Evolutionary conservation across 805 yeast species (phyloP).

Genomic region (Kluyveromyces nonfermentans): DNA sequence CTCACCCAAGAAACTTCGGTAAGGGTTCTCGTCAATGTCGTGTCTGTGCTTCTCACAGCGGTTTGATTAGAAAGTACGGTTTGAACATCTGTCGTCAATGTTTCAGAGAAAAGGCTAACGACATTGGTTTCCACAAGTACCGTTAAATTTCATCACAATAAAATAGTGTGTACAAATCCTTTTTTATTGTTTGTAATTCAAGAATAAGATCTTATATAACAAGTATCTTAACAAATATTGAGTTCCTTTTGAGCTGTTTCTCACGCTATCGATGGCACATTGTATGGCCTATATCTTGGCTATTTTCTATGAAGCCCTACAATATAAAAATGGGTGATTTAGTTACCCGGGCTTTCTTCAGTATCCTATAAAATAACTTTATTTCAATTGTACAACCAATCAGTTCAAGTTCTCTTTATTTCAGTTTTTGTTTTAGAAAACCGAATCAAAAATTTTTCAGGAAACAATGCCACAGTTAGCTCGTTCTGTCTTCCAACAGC

Average conservation of each 20-base stretch:
- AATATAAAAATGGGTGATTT: too few relatives aligned
- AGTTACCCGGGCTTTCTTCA: neutral
- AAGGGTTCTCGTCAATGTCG: conserved; percentile 99
- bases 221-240: neutral
- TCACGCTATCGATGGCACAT: neutral
- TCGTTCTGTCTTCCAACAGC: conserved; percentile 28
- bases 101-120: conserved; percentile 99
- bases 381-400: too few relatives aligned
- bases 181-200: conserved; percentile 4
- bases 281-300: neutral
- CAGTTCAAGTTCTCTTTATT: too few relatives aligned
- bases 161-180: neutral
- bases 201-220: neutral
- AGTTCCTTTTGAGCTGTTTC: neutral
- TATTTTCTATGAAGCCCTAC: neutral
- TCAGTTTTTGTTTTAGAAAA: conserved; percentile 5
- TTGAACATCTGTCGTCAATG: conserved; percentile 99
- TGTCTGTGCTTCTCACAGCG: conserved; percentile 97
- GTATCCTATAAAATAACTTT: neutral
- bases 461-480: conserved; percentile 34
- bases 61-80: conserved; percentile 99
- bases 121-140: conserved; percentile 98
- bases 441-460: conserved; percentile 28
- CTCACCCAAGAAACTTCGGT: conserved; percentile 99
- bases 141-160: conserved; percentile 48